Evolutionary conservation across 352 stramenopile species (phyloP), one percentile per base, ranked within the genome.

Genomic region (Pythium insidiosum): DNA sequence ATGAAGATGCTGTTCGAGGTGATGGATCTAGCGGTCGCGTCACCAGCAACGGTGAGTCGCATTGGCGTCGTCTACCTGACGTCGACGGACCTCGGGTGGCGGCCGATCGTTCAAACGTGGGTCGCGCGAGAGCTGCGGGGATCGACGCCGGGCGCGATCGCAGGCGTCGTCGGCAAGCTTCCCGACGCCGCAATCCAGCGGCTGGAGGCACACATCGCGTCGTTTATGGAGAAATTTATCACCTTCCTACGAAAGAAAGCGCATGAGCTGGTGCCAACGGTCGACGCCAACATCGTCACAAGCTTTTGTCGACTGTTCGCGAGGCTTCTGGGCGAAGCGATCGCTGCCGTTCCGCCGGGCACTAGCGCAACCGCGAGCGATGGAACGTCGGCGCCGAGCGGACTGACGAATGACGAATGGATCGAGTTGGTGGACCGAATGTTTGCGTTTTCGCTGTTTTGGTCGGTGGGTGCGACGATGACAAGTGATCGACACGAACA

Each of bases 1-100:
- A 94, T 94, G 79, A 86, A 87, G 51, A 89, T 87, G 69, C 49
- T 95, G 4, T 94, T 95, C 47, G 83, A 95, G 50, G 78, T 93
- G 1, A 88, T 87, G 66, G 83, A 95, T 60, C 61, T 95, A 2
- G 71, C 66, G 7, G 79, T 81, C 7, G 83, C 83, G 4, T 90
- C 73, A 9, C 83, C 83, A 9, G 83, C 83, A 4, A 95, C 83
- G 3, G 83, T 74, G 10, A 68, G 56, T 34, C 57, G 64, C 21
- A 68, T 68, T 46, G 64, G 64, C 20, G 63, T 74, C 24, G 64
- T 74, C 5, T 74, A 57, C 29, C 61, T 74, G 51, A 68, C 71
- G 2, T 58, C 73, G 2, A 71, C 61, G 3, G 76, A 95, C 57
- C 61, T 95, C 1, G 83, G 82, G 5, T 94, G 76, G 78, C 56